These are phyloP conservation scores for Fomitopsis palustris DNA, from an alignment of 1,284 basidiomycete species.

Conservation along the genomic window DNA sequence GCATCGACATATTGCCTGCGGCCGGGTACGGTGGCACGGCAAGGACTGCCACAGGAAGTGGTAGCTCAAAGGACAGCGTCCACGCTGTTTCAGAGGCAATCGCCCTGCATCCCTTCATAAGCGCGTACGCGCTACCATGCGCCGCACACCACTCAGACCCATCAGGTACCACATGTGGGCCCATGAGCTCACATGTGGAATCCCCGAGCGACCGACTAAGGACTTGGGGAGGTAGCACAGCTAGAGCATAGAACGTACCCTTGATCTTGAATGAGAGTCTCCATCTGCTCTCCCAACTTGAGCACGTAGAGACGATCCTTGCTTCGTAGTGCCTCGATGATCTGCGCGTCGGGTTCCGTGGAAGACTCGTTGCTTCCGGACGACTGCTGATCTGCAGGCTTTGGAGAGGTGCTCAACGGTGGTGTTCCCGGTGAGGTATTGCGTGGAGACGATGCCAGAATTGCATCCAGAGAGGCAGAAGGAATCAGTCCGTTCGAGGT, in stretches of 20 bases:
- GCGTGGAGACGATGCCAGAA: constrained; percentile 16
- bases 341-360: constrained; percentile 66
- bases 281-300: constrained; percentile 80
- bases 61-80: too few relatives aligned
- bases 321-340: constrained; percentile 78
- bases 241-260: constrained; percentile 42
- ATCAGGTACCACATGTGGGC: too few relatives aligned
- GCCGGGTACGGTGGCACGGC: not conserved
- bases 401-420: constrained; percentile 6
- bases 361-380: constrained; percentile 13
- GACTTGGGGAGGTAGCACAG: not conserved
- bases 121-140: too few relatives aligned
- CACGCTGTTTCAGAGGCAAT: too few relatives aligned
- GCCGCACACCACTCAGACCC: too few relatives aligned
- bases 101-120: too few relatives aligned
- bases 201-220: not conserved
- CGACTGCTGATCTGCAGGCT: constrained; percentile 7
- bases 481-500: constrained; percentile 17
- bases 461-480: constrained; percentile 21
- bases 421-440: constrained; percentile 17
- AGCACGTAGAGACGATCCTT: constrained; percentile 83
- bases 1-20: not conserved
- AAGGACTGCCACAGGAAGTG: not conserved
- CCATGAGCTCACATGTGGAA: too few relatives aligned
- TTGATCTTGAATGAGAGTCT: constrained; percentile 67